phyloP scores from a whole-genome alignment of 2,329 filamentous ascomycete genomes.

The Exophiala sp. region DNA sequence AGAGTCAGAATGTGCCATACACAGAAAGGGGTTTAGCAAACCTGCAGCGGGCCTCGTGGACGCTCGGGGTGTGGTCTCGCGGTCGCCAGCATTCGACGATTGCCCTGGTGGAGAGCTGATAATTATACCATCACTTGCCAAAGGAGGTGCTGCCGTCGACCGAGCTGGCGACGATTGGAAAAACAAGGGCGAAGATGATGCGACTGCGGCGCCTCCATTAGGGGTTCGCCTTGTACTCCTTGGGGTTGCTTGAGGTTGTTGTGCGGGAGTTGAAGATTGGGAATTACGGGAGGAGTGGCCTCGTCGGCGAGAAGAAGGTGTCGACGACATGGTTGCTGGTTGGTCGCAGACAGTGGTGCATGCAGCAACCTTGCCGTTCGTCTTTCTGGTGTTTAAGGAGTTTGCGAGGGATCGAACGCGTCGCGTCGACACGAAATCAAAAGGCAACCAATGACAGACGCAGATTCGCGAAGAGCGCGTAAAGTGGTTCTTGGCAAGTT shows the following conservation, averaged over 20 bases:
- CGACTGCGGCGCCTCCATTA: conserved; percentile 36
- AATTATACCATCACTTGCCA: conserved; percentile 36
- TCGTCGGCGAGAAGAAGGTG: conserved; percentile 42
- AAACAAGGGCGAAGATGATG: conserved; percentile 77
- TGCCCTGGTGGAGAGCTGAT: conserved; percentile 49
- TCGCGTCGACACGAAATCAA: neutral
- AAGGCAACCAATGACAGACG: too few relatives aligned
- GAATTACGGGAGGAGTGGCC: conserved; percentile 40
- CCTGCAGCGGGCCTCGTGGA: conserved; percentile 38
- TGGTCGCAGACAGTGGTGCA: too few relatives aligned
- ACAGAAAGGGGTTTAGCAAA: conserved; percentile 28
- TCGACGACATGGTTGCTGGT: conserved; percentile 34
- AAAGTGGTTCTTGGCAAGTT: neutral
- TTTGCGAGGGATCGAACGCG: neutral
- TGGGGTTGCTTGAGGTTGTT: conserved; percentile 32
- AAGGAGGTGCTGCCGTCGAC: conserved; percentile 37
- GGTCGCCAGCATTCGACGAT: conserved; percentile 38
- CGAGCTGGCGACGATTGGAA: conserved; percentile 62
- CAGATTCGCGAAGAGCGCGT: neutral
- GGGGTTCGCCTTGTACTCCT: conserved; percentile 35
- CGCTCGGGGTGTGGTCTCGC: conserved; percentile 43
- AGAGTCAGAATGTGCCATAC: conserved; percentile 21
- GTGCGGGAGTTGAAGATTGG: conserved; percentile 38
- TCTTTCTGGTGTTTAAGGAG: neutral
- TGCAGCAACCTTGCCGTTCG: neutral